Evolutionary conservation across 768 basidiomycete species (phyloP), one percentile per base, ranked within the genome.

Genomic region (Boletellus ananas): DNA sequence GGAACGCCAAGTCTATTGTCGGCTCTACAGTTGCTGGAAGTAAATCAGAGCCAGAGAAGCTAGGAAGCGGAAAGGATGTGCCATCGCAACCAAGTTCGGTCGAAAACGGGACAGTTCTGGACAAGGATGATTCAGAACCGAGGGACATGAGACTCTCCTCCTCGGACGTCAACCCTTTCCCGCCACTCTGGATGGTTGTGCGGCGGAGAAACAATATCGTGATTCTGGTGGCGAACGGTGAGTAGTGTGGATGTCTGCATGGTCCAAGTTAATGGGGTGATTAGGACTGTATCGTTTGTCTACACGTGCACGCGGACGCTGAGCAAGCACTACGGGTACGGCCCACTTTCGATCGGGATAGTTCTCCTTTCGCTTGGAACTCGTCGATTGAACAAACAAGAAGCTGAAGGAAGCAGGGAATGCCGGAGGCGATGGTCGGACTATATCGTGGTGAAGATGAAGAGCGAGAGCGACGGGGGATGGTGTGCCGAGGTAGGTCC

Each of bases 221-320:
- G 1, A 82, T 86, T 47, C 70, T 92, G 50, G 36, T 77, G 51
- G 27, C 54, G 8, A 56, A 65, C 33, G 67, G 62, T 58, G 35
- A 39, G 57, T 44, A 3, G 43, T 20, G 14, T 34, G 16, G 31
- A 21, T 18, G 0, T 20, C 39, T 39, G 13, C 11, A 20, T 6
- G 43, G 23, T 34, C 17, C 33, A 8, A 23, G n/a, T 18, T 66
- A 18, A 67, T 18, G n/a, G 21, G 21, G 21, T 27, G 47, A 23
- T 11, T 55, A 85, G 90, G 86, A 14, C 61, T 89, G 20, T 93
- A 86, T 65, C 74, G 79, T 38, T 74, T 94, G 34, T 70, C 80
- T 94, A 91, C 63, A 89, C 89, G 0, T 81, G 81, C 14, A 76
- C 88, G 8, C 76, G 87, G 51, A 90, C 87, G 1, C 74, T 94